Base-by-base conservation (phyloP, 2,329 filamentous ascomycete genomes). In the Aphanocladium album region DNA sequence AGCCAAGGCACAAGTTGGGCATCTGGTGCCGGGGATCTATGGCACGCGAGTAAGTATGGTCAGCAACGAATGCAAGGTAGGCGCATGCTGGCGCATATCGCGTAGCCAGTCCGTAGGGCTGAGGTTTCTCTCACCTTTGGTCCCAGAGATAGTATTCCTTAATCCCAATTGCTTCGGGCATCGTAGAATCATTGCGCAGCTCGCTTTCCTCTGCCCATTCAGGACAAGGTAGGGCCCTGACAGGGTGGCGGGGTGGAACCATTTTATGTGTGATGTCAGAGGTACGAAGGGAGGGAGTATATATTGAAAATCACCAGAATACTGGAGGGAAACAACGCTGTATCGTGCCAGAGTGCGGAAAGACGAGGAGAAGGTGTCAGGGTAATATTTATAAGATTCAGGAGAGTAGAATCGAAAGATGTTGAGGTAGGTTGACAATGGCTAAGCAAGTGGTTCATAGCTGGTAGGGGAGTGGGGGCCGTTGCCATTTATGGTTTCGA, bases 11-110 rank as follows among this genome's bases (percentile, higher is more conserved):
- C 81, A 84, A 5, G 76, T 82, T 52, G 80, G 80, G 68, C 81
- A 84, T 65, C 76, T 74, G 27, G 82, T 79, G 11, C 81, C 81
- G 5, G 81, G 77, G 62, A 82, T 76, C 69, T 76, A 49, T 63
- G 41, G 63, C 41, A 45, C 30, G 46, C 30, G 27, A 30, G 17
- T 39, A 21, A 19, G 30, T 11, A 1, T 21, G 8, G 50, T 60
- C 41, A 55, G 57, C 23, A 9, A 46, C 19, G 37, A 6, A 23
- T 46, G 3, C 19, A 14, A 41, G 30, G 23, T 30, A 39, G 51
- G 57, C 57, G 57, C 51, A 54, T 60, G 11, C 2, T 19, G 51
- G 9, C 57, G 57, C 57, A 60, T 54, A 17, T 33, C 16, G 33
- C 19, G 25, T 39, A 47, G 17, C 19, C 37, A 30, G 25, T 25